phyloP scores from a whole-genome alignment of 495 filamentous ascomycete species.

The Chaetomidium leptoderma region DNA sequence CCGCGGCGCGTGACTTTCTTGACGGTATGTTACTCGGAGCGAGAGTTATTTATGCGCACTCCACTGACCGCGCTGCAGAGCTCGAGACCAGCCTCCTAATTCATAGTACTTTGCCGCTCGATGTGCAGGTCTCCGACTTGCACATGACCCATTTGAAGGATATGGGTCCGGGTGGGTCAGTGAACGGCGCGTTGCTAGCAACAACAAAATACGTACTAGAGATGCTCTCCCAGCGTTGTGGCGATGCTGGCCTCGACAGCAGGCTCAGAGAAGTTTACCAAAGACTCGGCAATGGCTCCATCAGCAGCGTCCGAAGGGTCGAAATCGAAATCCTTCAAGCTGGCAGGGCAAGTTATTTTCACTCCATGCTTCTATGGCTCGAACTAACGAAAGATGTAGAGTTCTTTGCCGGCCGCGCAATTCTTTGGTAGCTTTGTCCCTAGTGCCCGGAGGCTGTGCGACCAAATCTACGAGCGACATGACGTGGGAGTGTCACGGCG shows the following conservation, averaged over 20 bases:
- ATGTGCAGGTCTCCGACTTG: constrained; percentile 34
- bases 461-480: constrained; percentile 38
- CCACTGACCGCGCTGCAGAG: constrained; percentile 31
- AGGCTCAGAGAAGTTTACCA: constrained; percentile 29
- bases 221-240: constrained; percentile 26
- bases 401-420: constrained; percentile 26
- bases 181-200: constrained; percentile 27
- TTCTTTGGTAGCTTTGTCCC: constrained; percentile 36
- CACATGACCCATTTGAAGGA: constrained; percentile 34
- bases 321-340: constrained; percentile 46
- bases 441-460: constrained; percentile 32
- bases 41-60: background rate
- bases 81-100: constrained; percentile 39
- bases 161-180: constrained; percentile 13
- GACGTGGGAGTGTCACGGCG: constrained; percentile 30
- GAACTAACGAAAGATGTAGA: constrained; percentile 30
- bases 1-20: constrained; percentile 43
- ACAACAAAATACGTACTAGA: constrained; percentile 31
- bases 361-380: background rate
- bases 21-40: constrained; percentile 35
- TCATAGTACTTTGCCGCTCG: constrained; percentile 22
- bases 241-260: constrained; percentile 23
- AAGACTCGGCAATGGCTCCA: constrained; percentile 29
- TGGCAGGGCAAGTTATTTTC: constrained; percentile 39
- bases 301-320: constrained; percentile 37